Conservation (phyloP, 2,329 filamentous ascomycete species). For the Penicillium capsulatum region DNA sequence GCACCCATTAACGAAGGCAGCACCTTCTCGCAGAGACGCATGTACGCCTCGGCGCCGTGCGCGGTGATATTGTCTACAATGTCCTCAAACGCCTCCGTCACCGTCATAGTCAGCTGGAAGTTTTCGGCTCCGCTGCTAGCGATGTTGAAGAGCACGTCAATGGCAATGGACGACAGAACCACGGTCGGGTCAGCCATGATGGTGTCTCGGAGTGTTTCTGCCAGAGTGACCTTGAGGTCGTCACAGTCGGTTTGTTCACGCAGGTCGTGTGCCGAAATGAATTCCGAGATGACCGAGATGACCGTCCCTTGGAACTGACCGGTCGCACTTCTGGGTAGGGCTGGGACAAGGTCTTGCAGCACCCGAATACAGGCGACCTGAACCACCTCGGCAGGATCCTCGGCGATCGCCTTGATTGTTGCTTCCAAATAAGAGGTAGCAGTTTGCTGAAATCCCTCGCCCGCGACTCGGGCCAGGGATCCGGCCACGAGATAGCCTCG, state of each 20-base stretch:
- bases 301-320: conserved; percentile 59
- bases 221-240: conserved; percentile 83
- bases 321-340: conserved; percentile 49
- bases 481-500: conserved; percentile 85
- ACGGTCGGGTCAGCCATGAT: conserved; percentile 75
- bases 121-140: conserved; percentile 84
- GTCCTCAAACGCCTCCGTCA: conserved; percentile 88
- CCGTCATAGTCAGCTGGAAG: conserved; percentile 83
- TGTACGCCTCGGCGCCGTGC: conserved; percentile 63
- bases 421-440: conserved; percentile 48
- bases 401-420: conserved; percentile 68
- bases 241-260: conserved; percentile 82
- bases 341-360: conserved; percentile 63
- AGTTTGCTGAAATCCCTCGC: conserved; percentile 48
- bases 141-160: conserved; percentile 80
- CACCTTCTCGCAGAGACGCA: conserved; percentile 76
- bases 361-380: conserved; percentile 88
- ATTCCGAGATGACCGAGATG: conserved; percentile 61
- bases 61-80: conserved; percentile 67
- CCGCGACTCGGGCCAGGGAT: conserved; percentile 66
- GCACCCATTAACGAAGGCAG: conserved; percentile 82
- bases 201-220: conserved; percentile 77
- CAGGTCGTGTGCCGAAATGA: conserved; percentile 74
- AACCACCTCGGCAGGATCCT: conserved; percentile 78
- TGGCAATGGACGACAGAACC: conserved; percentile 65